Percentiles rank a stretch among this genome's conserved stretches.
These are phyloP conservation scores for Agrocybe praecox DNA, from an alignment of 768 basidiomycete species.

Conservation along the genomic window DNA sequence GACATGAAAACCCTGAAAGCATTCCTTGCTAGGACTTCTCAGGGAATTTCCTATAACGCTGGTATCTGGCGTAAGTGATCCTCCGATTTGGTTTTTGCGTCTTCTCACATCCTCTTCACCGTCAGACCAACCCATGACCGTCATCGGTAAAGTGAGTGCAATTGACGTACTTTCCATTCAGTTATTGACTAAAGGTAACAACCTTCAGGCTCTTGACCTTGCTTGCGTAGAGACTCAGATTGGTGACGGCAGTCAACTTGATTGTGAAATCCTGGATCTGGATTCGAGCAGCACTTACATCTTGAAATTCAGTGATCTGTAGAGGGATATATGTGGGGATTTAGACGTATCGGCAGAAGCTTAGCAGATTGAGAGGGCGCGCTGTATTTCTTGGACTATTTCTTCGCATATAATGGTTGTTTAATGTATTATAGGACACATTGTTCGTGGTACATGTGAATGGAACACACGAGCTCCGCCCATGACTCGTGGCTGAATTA, in stretches of 20 bases:
- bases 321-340: not conserved
- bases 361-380: not conserved
- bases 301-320: constrained; percentile 30
- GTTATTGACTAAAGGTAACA: constrained; percentile 15
- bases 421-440: too few species aligned
- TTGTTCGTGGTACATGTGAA: too few species aligned
- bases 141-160: constrained; percentile 62
- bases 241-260: constrained; percentile 71
- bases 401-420: not conserved
- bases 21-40: constrained; percentile 77
- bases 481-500: constrained; percentile 15
- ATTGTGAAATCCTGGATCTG: constrained; percentile 84
- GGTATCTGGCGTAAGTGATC: constrained; percentile 87
- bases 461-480: not conserved
- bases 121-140: constrained; percentile 92
- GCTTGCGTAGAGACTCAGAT: constrained; percentile 95
- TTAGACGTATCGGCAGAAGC: not conserved
- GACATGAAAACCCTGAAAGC: constrained; percentile 75
- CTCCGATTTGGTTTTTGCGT: not conserved
- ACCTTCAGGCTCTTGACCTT: constrained; percentile 66
- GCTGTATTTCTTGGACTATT: not conserved
- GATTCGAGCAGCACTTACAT: constrained; percentile 32
- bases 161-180: not conserved
- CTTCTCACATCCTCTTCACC: constrained; percentile 7
- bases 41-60: constrained; percentile 84